A percentile compares a stretch with the other conserved stretches of the same genome.
These are phyloP conservation scores for Oryza punctata DNA, from an alignment of 176 grass and related monocot species.

Conservation along the genomic window DNA sequence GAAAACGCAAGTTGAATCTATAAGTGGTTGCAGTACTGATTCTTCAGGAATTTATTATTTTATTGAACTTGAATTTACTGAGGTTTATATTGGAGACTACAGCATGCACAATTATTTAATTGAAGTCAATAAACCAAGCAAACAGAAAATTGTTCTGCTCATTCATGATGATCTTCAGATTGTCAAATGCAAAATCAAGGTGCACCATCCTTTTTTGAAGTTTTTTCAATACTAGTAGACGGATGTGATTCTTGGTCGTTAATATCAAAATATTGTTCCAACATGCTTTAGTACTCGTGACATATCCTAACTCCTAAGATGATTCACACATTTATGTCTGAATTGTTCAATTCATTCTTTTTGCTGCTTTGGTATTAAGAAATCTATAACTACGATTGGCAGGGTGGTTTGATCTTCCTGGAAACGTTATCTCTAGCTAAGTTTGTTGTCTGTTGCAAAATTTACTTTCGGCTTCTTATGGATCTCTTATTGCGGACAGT, in stretches of 20 bases:
- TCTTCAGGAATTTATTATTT: conserved; percentile 45
- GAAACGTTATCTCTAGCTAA: conserved; percentile 76
- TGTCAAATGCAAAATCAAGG: conserved; percentile 74
- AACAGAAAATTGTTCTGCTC: conserved; percentile 48
- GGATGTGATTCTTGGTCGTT: conserved; percentile 1
- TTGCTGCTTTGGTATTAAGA: conserved; percentile 30
- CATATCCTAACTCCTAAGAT: conserved; percentile 29
- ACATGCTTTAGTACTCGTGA: conserved; percentile 13
- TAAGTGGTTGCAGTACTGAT: conserved; percentile 15
- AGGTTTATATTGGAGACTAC: conserved; percentile 62
- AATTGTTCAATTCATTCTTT: neutral
- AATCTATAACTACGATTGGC: conserved; percentile 46
- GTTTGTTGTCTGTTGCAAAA: conserved; percentile 63
- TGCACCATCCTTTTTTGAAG: conserved; percentile 29
- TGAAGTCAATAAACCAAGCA: conserved; percentile 44
- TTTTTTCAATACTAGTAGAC: conserved; percentile 20
- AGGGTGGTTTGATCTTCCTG: conserved; percentile 85
- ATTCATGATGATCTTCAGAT: conserved; percentile 55
- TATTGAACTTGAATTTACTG: conserved; percentile 59
- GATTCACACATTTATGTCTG: conserved; percentile 32
- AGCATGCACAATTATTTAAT: conserved; percentile 51
- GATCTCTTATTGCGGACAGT: conserved; percentile 23
- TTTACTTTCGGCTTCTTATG: conserved; percentile 54
- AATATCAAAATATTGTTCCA: conserved; percentile 12
- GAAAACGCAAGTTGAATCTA: conserved; percentile 32